Evolutionary conservation across 2,329 filamentous ascomycete species (phyloP).

Genomic region (Fusarium transvaalense): DNA sequence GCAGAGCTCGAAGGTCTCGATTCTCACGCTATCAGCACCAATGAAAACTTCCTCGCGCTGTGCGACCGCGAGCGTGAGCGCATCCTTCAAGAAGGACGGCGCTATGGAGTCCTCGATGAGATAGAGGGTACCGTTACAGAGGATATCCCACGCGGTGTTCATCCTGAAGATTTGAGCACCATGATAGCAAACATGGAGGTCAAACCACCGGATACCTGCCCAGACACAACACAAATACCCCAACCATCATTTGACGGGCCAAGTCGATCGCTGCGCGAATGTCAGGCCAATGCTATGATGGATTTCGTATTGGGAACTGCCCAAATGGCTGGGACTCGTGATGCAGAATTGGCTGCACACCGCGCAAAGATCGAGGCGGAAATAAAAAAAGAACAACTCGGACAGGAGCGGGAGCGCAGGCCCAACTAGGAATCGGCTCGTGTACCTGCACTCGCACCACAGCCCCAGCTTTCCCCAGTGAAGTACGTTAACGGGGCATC

Average conservation of each 20-base stretch:
- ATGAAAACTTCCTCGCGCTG: conserved; percentile 50
- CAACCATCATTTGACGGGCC: conserved; percentile 33
- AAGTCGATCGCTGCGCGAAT: conserved; percentile 42
- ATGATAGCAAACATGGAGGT: conserved; percentile 53
- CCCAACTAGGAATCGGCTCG: conserved; percentile 37
- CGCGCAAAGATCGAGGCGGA: conserved; percentile 38
- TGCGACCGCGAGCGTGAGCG: conserved; percentile 52
- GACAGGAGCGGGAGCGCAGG: conserved; percentile 27
- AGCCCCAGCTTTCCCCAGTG: neutral
- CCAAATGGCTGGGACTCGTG: conserved; percentile 42
- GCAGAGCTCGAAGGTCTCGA: conserved; percentile 43
- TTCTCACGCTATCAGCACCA: conserved; percentile 46
- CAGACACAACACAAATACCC: conserved; percentile 16
- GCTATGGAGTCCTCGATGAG: conserved; percentile 29
- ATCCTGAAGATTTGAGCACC: conserved; percentile 23
- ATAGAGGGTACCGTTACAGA: neutral
- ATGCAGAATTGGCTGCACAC: conserved; percentile 37
- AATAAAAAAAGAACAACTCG: conserved; percentile 41
- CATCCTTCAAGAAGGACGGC: conserved; percentile 42
- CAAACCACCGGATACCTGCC: neutral
- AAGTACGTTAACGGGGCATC: conserved; percentile 30
- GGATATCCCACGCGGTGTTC: conserved; percentile 16
- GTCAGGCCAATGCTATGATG: conserved; percentile 41
- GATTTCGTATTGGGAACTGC: conserved; percentile 34
- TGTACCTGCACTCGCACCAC: neutral